Evolutionary conservation across 129 eudicot genomes (phyloP).

Genomic region (Ambrosia artemisiifolia): DNA sequence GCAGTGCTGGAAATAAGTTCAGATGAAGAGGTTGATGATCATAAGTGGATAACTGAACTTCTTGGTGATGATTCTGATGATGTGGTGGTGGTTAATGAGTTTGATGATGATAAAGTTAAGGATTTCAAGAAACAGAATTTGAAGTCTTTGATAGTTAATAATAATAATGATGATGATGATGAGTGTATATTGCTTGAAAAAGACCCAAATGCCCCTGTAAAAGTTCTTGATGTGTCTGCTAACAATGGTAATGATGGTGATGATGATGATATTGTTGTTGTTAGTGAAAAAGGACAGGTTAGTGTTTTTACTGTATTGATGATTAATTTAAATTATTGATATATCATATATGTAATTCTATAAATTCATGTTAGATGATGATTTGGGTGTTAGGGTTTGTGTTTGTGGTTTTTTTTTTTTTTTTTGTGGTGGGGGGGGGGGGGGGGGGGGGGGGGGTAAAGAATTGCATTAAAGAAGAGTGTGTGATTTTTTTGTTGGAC

Average conservation of each 20-base stretch:
- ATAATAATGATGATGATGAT: constrained; percentile 37
- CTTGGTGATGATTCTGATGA: constrained; percentile 49
- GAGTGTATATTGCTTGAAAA: constrained; percentile 87
- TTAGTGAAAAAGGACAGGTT: constrained; percentile 82
- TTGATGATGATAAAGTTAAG: constrained; percentile 7
- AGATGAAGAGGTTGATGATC: constrained; percentile 56
- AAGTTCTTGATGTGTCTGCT: neutral
- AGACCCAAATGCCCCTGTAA: constrained; percentile 61
- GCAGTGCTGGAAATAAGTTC: constrained; percentile 57
- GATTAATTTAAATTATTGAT: neutral
- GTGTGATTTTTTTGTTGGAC: too few relatives aligned
- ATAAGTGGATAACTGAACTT: constrained; percentile 49
- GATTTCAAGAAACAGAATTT: constrained; percentile 29
- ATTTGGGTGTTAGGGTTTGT: neutral
- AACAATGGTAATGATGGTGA: constrained; percentile 29
- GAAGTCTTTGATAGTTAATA: neutral
- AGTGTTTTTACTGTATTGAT: neutral
- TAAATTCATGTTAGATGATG: neutral
- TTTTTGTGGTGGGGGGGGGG: too few relatives aligned
- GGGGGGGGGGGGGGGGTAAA: too few relatives aligned
- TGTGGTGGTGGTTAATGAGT: constrained; percentile 40
- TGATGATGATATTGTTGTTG: constrained; percentile 70
- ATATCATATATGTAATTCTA: neutral
- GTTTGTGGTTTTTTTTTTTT: neutral
- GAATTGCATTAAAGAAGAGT: too few relatives aligned